These are phyloP conservation scores for Lactarius tabidus DNA, from an alignment of 768 basidiomycete species.

Conservation along the genomic window DNA sequence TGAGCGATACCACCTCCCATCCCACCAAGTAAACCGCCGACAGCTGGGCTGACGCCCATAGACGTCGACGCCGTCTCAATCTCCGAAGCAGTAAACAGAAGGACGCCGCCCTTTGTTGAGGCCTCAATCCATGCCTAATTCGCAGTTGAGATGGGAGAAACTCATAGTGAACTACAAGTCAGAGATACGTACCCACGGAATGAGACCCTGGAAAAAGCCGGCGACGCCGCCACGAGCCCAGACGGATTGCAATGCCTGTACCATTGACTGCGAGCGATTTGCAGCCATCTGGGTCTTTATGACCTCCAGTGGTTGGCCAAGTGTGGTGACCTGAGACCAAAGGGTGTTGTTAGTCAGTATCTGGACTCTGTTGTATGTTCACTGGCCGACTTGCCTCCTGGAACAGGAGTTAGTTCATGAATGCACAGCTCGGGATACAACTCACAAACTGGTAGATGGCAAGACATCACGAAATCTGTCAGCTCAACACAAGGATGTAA, in stretches of 20 bases:
- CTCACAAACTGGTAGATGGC: conserved; percentile 35
- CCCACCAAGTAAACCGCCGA: conserved; percentile 88
- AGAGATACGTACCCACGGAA: conserved; percentile 79
- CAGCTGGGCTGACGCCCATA: conserved; percentile 73
- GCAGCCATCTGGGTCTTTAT: conserved; percentile 99
- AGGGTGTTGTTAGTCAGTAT: background rate
- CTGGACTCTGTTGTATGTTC: background rate
- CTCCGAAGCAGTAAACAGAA: conserved; percentile 94
- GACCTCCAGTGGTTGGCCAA: conserved; percentile 97
- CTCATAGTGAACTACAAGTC: background rate
- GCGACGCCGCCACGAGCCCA: conserved; percentile 86
- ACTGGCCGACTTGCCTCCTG: conserved; percentile 62
- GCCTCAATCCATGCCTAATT: conserved; percentile 97
- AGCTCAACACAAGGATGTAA: background rate
- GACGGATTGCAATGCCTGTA: conserved; percentile 76
- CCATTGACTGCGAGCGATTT: conserved; percentile 89
- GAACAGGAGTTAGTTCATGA: conserved; percentile 26
- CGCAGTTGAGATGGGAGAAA: conserved; percentile 10
- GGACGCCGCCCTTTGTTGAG: conserved; percentile 94
- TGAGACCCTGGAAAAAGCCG: conserved; percentile 97
- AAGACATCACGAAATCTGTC: conserved; percentile 10
- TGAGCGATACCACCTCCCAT: conserved; percentile 98
- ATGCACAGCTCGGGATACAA: conserved; percentile 10
- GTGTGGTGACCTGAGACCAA: conserved; percentile 77
- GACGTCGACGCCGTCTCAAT: conserved; percentile 66